Conservation (phyloP, 2,329 filamentous ascomycete genomes). For the Ophiosphaerella korrae region DNA sequence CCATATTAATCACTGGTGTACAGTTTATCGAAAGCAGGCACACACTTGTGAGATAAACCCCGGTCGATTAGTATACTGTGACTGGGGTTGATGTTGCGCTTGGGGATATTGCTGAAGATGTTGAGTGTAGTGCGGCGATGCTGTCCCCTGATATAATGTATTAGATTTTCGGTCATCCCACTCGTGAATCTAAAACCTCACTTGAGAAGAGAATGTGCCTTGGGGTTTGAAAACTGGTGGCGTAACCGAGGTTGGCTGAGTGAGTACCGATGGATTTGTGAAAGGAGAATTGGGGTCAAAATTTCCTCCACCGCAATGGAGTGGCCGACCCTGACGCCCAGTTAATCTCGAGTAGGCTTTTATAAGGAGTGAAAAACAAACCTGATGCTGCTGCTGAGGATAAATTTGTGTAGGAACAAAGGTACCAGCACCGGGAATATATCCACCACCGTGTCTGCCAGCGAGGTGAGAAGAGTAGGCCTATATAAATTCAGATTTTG, state of each 20-base stretch:
- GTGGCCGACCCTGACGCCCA: neutral
- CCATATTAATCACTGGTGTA: slow-evolving; percentile 2
- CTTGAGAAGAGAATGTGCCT: slow-evolving; percentile 11
- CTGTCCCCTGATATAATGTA: slow-evolving; percentile 7
- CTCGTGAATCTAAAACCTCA: slow-evolving; percentile 1
- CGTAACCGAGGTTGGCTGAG: slow-evolving; percentile 11
- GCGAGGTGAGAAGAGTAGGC: slow-evolving; percentile 17
- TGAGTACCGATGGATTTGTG: slow-evolving; percentile 3
- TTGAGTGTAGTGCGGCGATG: slow-evolving; percentile 4
- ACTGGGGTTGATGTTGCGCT: slow-evolving; percentile 4
- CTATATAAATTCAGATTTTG: slow-evolving; percentile 13
- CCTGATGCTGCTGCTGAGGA: slow-evolving; percentile 7
- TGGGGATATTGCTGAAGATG: slow-evolving; percentile 6
- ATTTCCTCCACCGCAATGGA: slow-evolving; percentile 21
- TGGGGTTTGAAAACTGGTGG: slow-evolving; percentile 14
- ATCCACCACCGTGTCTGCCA: slow-evolving; percentile 29
- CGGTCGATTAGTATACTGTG: slow-evolving; percentile 13
- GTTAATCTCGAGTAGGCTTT: neutral
- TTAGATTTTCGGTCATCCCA: neutral
- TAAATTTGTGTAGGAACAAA: slow-evolving; percentile 12
- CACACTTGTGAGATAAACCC: slow-evolving; percentile 27
- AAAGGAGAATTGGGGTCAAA: slow-evolving; percentile 20
- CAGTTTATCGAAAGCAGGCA: slow-evolving; percentile 14
- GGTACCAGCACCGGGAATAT: slow-evolving; percentile 17
- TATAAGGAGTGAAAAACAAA: neutral